Base-by-base conservation (phyloP, 495 filamentous ascomycete genomes). In the Hypoxylon intermedium region DNA sequence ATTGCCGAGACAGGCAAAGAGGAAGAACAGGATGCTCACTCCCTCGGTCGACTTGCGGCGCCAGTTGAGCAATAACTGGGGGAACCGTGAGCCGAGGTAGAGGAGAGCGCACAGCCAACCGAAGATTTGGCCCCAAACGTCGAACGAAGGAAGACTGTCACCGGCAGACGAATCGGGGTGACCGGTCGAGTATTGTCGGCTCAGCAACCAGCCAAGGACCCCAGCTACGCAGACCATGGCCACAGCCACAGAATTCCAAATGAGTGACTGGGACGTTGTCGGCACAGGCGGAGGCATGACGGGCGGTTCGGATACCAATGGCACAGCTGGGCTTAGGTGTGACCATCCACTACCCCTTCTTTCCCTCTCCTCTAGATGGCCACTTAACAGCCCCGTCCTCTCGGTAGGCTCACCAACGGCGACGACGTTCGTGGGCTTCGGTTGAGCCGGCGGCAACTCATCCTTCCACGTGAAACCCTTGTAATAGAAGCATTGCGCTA, bases 1-100 rank as follows among this genome's bases (percentile, higher is more conserved):
- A 67, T 98, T 98, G 2, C 94, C 94, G 16, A 97, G 82, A 70
- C 92, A 97, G 6, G 93, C 94, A 69, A 98, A 98, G 13, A 98
- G 76, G 77, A 98, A 98, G 77, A 98, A 98, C 0, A 98, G 78
- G 64, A 96, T 80, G 15, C 89, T 92, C 4, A 98, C 85, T 2
- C 93, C 94, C 24, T 97, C 93, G 1, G 92, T 97, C 23, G 85
- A 89, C 72, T 94, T 96, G 33, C 94, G 86, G 1, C 87, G 82
- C 74, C 88, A 93, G 69, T 98, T 98, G 24, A 97, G 83, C 3
- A 97, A 76, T 6, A 98, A 78, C 72, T 98, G 94, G 0, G 94
- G 94, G 7, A 97, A 68, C 5, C 94, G 85, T 0, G 87, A 92
- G 16, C 90, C 92, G 11, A 98, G 88, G 67, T 98, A 98, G 12